These are phyloP conservation scores for Xylaria flabelliformis DNA, from an alignment of 495 filamentous ascomycete species.

Conservation along the genomic window DNA sequence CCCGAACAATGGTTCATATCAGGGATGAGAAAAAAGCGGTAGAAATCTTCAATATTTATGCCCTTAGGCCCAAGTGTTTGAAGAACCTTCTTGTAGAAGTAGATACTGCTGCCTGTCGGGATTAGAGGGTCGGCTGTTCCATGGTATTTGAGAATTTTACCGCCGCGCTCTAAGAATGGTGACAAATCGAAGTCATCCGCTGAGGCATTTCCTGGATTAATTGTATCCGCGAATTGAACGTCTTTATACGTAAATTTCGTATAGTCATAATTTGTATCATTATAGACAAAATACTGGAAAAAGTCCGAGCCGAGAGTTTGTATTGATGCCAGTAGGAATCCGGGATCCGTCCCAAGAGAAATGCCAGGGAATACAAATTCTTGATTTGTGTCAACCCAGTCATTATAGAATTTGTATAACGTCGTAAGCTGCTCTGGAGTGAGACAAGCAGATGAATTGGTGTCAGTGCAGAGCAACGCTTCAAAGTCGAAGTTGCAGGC, in stretches of 20 bases:
- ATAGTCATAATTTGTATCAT: conserved; percentile 50
- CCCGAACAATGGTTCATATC: conserved; percentile 50
- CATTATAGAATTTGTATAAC: conserved; percentile 60
- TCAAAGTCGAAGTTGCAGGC: conserved; percentile 63
- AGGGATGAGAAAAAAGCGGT: conserved; percentile 55
- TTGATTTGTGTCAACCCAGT: conserved; percentile 47
- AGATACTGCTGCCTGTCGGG: conserved; percentile 48
- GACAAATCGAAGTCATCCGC: conserved; percentile 58
- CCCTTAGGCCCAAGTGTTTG: conserved; percentile 37
- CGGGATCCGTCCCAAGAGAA: conserved; percentile 31
- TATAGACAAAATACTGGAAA: conserved; percentile 50
- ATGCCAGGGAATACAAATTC: conserved; percentile 39
- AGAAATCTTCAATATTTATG: conserved; percentile 42
- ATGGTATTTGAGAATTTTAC: conserved; percentile 64
- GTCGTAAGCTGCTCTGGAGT: conserved; percentile 61
- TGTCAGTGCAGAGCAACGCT: conserved; percentile 57
- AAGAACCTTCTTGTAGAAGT: conserved; percentile 49
- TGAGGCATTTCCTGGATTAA: conserved; percentile 43
- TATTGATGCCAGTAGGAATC: conserved; percentile 25
- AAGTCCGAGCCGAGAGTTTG: conserved; percentile 44
- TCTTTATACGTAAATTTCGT: conserved; percentile 43
- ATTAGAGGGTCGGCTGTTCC: conserved; percentile 59
- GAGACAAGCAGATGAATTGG: conserved; percentile 55
- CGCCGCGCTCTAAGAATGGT: conserved; percentile 52
- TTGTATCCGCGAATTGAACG: conserved; percentile 39